A percentile compares a stretch with the other conserved stretches of the same genome.
These are phyloP conservation scores for Phlegmacium glaucopus DNA, from an alignment of 768 basidiomycete genomes.

Conservation along the genomic window DNA sequence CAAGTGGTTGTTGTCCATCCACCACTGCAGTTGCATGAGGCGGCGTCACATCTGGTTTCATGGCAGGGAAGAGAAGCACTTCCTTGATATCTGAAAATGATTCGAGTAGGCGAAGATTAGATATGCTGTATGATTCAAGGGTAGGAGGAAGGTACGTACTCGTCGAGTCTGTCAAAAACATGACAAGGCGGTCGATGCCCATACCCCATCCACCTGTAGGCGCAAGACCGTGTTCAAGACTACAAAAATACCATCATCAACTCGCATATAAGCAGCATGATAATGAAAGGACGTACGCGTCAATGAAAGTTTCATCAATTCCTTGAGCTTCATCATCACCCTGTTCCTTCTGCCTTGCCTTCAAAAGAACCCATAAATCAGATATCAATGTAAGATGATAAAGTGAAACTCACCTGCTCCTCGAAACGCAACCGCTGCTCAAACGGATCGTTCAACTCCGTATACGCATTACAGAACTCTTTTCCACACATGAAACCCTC, in stretches of 20 bases:
- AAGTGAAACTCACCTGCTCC: slow-evolving; percentile 60
- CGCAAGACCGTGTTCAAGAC: slow-evolving; percentile 94
- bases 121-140: neutral
- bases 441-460: slow-evolving; percentile 98
- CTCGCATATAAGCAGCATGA: neutral
- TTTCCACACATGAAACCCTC: slow-evolving; percentile 98
- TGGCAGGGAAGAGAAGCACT: slow-evolving; percentile 93
- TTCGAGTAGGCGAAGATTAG: too few species aligned
- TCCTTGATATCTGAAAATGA: slow-evolving; percentile 82
- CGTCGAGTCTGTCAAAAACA: slow-evolving; percentile 97
- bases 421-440: slow-evolving; percentile 95
- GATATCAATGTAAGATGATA: neutral
- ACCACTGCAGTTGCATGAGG: slow-evolving; percentile 20
- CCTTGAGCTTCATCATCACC: slow-evolving; percentile 99
- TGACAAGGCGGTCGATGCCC: slow-evolving; percentile 93
- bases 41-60: slow-evolving; percentile 75
- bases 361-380: slow-evolving; percentile 7
- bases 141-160: slow-evolving; percentile 47
- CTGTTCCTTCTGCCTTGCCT: slow-evolving; percentile 89
- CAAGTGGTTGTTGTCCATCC: slow-evolving; percentile 24
- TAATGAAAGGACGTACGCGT: slow-evolving; percentile 64
- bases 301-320: slow-evolving; percentile 92
- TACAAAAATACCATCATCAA: slow-evolving; percentile 23
- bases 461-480: slow-evolving; percentile 99
- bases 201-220: slow-evolving; percentile 98